Evolutionary conservation across 2,329 filamentous ascomycete genomes (phyloP), one percentile per base, ranked within the genome.

Genomic region (Paecilomyces fulvus): DNA sequence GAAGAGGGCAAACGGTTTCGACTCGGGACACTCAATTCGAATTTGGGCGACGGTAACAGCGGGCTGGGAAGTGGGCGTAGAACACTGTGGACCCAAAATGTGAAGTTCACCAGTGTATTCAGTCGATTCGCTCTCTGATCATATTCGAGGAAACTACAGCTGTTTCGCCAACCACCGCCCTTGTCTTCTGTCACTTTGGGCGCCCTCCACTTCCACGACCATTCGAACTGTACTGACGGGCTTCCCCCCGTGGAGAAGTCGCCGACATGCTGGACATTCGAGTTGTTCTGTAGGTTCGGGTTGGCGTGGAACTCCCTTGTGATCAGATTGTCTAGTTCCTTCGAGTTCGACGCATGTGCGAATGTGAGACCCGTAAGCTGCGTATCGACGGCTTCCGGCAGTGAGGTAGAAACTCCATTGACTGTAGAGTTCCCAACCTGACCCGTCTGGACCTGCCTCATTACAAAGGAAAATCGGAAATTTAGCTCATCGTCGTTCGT

Each of bases 81-180:
- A 51, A 70, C 67, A 86, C 89, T 92, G 64, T 92, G 83, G 57
- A 97, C 91, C 87, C 90, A 99, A 70, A 96, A 97, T 4, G 90
- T 91, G 75, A 99, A 97, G 69, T 86, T 92, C 12, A 90, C 92
- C 55, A 99, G 81, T 3, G 91, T 92, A 64, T 95, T 85, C 58
- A 99, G 76, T 61, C 88, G 84, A 74, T 99, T 94, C 31, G 91
- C 90, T 63, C 92, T 85, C 68, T 94, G 88, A 73, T 99, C 92
- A 69, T 99, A 99, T 73, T 99, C 94, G 64, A 97, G 88, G 74
- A 99, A 96, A 71, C 90, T 96, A 79, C 94, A 97, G 65, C 87
- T 89, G 69, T 95, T 97, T 68, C 90, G 89, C 92, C 94, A 99
- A 49, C 94, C 94, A 56, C 91, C 90, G 30, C 89, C 89, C 65